Base-by-base conservation (phyloP, 1,284 basidiomycete genomes). In the Phylloporus sp. region DNA sequence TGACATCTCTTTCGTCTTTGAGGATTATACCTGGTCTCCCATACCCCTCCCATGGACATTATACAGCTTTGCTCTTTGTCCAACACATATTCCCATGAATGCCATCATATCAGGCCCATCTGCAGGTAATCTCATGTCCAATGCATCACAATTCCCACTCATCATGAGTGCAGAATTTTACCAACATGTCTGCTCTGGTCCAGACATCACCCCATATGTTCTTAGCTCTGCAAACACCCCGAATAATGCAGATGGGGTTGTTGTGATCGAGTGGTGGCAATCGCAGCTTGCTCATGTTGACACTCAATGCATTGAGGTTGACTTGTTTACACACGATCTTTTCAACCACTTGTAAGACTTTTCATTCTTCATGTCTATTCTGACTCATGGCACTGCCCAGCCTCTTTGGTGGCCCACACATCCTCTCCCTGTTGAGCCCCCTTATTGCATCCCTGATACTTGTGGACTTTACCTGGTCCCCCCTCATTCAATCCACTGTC, bases 11-110 rank as follows among this genome's bases (percentile, higher is more conserved):
- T 88, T 82, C 63, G 88, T 90, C 1, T 89, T 89, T 62, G 83
- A 89, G 60, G 87, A 90, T 69, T 89, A 89, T 64, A 82, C 82
- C n/a, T 90, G 88, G 88, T 86, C 81, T 22, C 82, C 79, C 65
- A 72, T 74, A 8, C 82, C 81, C 58, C 77, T 81, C 29, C 81
- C 80, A 4, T 87, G 81, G 69, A 83, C 82, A 6, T 56, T 86
- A 5, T 82, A 83, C 64, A 83, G 81, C 63, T 80, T 82, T 64
- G 75, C 80, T 0, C 74, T 86, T 49, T 78, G 84, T n/a, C 86
- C 88, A 2, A 79, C 84, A 0, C 78, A 80, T 5, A 82, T 90
- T 47, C 89, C 89, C 0, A 70, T 90, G n/a, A 85, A 86, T 31
- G 86, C 86, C 0, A 84, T 88, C 63, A 77, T 90, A 24, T 78